These are phyloP conservation scores for Magnaporthiopsis rhizophila DNA, from an alignment of 2,329 filamentous ascomycete genomes.

Conservation along the genomic window DNA sequence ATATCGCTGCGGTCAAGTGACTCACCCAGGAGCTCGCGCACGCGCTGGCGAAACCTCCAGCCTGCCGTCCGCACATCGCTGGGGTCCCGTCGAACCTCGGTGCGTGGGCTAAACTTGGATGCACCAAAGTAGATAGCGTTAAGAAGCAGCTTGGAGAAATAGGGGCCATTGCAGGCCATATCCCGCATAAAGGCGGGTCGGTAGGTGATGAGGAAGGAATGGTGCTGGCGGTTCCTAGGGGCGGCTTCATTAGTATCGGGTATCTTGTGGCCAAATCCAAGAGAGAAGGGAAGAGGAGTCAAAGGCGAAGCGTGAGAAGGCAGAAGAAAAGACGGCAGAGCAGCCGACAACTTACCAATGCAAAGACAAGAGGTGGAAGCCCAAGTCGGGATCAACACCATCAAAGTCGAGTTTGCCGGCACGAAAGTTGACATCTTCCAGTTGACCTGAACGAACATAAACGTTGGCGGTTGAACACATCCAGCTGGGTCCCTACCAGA, in stretches of 20 bases:
- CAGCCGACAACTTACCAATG: slow-evolving; percentile 28
- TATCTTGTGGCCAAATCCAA: too few species aligned
- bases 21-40: slow-evolving; percentile 35
- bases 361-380: slow-evolving; percentile 40
- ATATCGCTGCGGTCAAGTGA: slow-evolving; percentile 40
- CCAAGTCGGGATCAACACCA: slow-evolving; percentile 42
- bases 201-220: slow-evolving; percentile 39
- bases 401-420: slow-evolving; percentile 45
- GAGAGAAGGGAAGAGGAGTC: too few species aligned
- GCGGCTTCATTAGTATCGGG: too few species aligned
- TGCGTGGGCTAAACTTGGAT: slow-evolving; percentile 35
- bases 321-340: too few species aligned
- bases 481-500: not conserved
- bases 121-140: slow-evolving; percentile 17
- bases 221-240: slow-evolving; percentile 37
- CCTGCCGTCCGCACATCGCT: slow-evolving; percentile 39
- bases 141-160: slow-evolving; percentile 36
- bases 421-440: slow-evolving; percentile 38
- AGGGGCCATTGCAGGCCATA: slow-evolving; percentile 45
- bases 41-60: slow-evolving; percentile 36
- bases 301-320: too few species aligned
- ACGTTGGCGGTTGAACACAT: too few species aligned
- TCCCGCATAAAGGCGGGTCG: slow-evolving; percentile 44
- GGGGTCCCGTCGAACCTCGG: slow-evolving; percentile 31
- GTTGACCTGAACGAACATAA: slow-evolving; percentile 25